Conservation (phyloP, 1,284 basidiomycete species). For the Cystobasidium slooffiae region DNA sequence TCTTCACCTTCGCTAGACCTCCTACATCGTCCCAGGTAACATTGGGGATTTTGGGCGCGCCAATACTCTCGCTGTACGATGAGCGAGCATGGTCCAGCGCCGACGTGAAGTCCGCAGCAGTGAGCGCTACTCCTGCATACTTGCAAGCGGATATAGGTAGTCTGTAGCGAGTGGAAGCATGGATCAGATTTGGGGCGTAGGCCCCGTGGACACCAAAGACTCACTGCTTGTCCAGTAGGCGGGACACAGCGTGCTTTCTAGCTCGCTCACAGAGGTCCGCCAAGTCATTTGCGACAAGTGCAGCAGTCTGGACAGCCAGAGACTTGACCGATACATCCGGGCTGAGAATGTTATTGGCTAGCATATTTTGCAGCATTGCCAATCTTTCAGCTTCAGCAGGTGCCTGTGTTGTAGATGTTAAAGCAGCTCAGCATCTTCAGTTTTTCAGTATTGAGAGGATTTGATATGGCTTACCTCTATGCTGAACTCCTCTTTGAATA, state of each 20-base stretch:
- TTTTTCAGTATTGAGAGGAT: not conserved
- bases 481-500: slow-evolving; percentile 84
- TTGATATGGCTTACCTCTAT: slow-evolving; percentile 66
- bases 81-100: slow-evolving; percentile 77
- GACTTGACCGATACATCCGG: slow-evolving; percentile 76
- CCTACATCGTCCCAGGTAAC: slow-evolving; percentile 99
- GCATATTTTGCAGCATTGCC: slow-evolving; percentile 65
- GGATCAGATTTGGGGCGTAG: not conserved
- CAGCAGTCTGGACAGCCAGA: slow-evolving; percentile 88
- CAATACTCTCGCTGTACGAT: slow-evolving; percentile 88
- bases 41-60: slow-evolving; percentile 93
- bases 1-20: slow-evolving; percentile 83
- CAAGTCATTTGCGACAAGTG: slow-evolving; percentile 83
- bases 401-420: slow-evolving; percentile 62
- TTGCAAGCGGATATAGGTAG: slow-evolving; percentile 32
- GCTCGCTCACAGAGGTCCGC: slow-evolving; percentile 72
- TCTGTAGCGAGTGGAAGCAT: not conserved
- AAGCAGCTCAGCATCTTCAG: slow-evolving; percentile 20
- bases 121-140: slow-evolving; percentile 49
- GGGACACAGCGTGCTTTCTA: slow-evolving; percentile 65
- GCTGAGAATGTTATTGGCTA: slow-evolving; percentile 63
- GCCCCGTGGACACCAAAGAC: not conserved
- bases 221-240: slow-evolving; percentile 55
- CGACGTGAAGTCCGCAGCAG: slow-evolving; percentile 47
- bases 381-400: slow-evolving; percentile 76